Conservation (phyloP, 441 rosid genomes). For the Raphanus hybrid region DNA sequence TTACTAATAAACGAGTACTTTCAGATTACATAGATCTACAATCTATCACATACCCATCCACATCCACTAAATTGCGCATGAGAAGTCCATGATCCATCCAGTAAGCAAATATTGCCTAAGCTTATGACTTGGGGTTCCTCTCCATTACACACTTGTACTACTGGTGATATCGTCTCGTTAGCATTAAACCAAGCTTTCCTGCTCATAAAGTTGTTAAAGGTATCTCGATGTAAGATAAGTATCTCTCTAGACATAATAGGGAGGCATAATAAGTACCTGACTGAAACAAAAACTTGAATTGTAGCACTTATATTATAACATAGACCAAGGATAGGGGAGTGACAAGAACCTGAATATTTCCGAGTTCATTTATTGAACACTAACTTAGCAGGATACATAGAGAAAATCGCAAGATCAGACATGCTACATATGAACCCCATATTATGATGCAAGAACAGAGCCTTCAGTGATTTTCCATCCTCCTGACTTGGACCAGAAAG, state of each 20-base stretch:
- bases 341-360: slow-evolving; percentile 20
- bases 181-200: too few relatives aligned
- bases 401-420: slow-evolving; percentile 6
- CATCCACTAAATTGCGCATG: too few relatives aligned
- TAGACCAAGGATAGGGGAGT: slow-evolving; percentile 20
- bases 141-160: too few relatives aligned
- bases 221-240: slow-evolving; percentile 39
- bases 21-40: too few relatives aligned
- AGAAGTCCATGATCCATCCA: too few relatives aligned
- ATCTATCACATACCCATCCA: too few relatives aligned
- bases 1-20: too few relatives aligned
- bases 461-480: slow-evolving; percentile 92
- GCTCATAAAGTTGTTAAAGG: background rate
- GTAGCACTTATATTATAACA: slow-evolving; percentile 13
- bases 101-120: too few relatives aligned
- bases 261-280: background rate
- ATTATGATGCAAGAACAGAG: slow-evolving; percentile 55
- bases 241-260: background rate
- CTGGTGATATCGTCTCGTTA: too few relatives aligned
- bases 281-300: slow-evolving; percentile 9
- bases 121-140: too few relatives aligned
- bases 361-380: slow-evolving; percentile 27
- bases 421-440: slow-evolving; percentile 12
- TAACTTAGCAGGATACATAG: slow-evolving; percentile 34
- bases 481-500: slow-evolving; percentile 58